These are phyloP conservation scores for Phytopythium boreale DNA, from an alignment of 352 stramenopile genomes.

Conservation along the genomic window DNA sequence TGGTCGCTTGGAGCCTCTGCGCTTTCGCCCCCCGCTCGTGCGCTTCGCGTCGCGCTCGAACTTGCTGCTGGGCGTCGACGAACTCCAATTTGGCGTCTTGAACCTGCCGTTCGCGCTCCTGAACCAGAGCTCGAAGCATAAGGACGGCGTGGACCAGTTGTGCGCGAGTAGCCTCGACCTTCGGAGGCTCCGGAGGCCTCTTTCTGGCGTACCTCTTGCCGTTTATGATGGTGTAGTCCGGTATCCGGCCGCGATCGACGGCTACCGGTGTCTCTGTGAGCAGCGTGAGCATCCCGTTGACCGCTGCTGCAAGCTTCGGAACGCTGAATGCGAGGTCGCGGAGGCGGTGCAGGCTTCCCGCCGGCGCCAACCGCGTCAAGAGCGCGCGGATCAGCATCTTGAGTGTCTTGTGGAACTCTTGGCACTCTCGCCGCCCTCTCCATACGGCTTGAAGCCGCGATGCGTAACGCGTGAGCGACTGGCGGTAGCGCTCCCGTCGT, in stretches of 20 bases:
- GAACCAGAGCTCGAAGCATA: conserved; percentile 29
- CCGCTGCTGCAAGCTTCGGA: conserved; percentile 23
- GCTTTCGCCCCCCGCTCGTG: conserved; percentile 18
- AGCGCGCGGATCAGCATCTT: conserved; percentile 39
- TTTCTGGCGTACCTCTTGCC: conserved; percentile 14
- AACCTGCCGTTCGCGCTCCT: conserved; percentile 24
- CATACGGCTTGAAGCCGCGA: conserved; percentile 43
- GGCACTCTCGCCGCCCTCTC: conserved; percentile 32
- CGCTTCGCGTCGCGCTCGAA: conserved; percentile 14
- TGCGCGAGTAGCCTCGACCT: conserved; percentile 37
- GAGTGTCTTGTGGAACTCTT: conserved; percentile 37
- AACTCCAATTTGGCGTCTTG: conserved; percentile 23
- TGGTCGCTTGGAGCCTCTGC: conserved; percentile 18
- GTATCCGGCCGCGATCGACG: conserved; percentile 16
- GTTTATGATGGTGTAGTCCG: not conserved
- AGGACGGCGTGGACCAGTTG: conserved; percentile 52
- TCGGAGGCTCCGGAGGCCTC: conserved; percentile 22
- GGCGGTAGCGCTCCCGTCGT: conserved; percentile 12
- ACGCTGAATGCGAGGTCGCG: conserved; percentile 36
- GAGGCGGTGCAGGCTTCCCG: conserved; percentile 56
- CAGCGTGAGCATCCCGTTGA: conserved; percentile 56
- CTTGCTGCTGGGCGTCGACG: conserved; percentile 14
- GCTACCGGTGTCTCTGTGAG: conserved; percentile 49
- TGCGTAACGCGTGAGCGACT: conserved; percentile 21
- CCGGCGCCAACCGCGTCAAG: conserved; percentile 47